These are phyloP conservation scores for Corymbia calophylla DNA, from an alignment of 441 rosid genomes.

Conservation along the genomic window DNA sequence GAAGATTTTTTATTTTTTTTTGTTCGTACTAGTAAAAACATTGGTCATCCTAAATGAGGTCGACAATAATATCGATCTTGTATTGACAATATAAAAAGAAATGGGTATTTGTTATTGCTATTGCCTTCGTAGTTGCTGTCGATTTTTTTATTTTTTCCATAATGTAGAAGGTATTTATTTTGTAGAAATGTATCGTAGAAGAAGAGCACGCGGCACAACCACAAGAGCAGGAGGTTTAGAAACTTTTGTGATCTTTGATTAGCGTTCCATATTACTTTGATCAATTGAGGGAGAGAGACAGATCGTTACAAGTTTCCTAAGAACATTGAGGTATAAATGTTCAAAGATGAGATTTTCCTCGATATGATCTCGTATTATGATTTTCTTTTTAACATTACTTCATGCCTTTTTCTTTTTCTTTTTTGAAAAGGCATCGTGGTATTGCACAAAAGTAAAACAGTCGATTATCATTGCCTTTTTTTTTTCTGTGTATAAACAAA, in stretches of 20 bases:
- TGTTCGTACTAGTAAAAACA: accelerated
- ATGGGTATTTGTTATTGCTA: neutral
- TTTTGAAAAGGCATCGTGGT: accelerated
- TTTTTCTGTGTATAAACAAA: neutral
- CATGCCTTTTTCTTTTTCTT: neutral
- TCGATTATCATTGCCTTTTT: too few relatives aligned
- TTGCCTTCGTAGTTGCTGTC: accelerated
- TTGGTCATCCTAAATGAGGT: accelerated
- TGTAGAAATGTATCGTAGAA: neutral
- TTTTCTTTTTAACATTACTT: neutral
- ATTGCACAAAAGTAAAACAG: neutral
- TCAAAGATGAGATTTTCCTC: neutral
- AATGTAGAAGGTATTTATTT: accelerated
- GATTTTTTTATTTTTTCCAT: neutral
- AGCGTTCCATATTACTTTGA: neutral
- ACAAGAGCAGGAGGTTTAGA: accelerated
- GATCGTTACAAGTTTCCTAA: too few relatives aligned
- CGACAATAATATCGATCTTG: neutral
- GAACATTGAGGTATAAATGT: neutral
- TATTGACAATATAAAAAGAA: neutral
- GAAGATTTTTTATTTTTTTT: neutral
- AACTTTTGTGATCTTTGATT: neutral
- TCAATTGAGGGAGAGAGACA: neutral
- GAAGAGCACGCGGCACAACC: accelerated
- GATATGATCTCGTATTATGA: neutral